These are phyloP conservation scores for Croton setiger DNA, from an alignment of 441 rosid genomes.

Conservation along the genomic window DNA sequence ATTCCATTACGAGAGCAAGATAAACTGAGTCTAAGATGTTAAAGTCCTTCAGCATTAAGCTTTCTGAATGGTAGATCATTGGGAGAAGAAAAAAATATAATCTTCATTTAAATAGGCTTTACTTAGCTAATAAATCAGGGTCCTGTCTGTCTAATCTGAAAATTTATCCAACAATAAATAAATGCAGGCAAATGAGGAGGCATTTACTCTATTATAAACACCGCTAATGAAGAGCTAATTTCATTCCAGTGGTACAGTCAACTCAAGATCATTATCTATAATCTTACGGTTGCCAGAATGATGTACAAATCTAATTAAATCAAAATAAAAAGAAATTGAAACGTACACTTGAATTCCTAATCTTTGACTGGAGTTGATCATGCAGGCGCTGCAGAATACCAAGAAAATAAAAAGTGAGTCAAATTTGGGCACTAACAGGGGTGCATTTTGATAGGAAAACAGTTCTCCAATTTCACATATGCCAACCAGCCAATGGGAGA, in stretches of 20 bases:
- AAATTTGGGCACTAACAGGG: constrained; percentile 6
- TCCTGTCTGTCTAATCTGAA: background rate
- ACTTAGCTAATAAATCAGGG: background rate
- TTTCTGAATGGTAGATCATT: background rate
- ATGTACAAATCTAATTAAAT: background rate
- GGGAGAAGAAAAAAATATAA: background rate
- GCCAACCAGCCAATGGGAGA: background rate
- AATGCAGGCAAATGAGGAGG: background rate
- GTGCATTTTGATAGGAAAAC: background rate
- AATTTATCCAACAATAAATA: constrained; percentile 5
- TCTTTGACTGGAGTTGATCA: constrained; percentile 84
- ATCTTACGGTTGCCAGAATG: background rate
- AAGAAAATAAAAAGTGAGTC: constrained; percentile 24
- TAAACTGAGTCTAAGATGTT: background rate
- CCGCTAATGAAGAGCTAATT: background rate
- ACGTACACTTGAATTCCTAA: constrained; percentile 77
- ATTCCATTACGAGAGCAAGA: background rate
- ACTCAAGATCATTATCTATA: background rate
- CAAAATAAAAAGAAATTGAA: constrained; percentile 21
- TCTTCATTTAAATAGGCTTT: background rate
- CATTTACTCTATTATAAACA: too few relatives aligned
- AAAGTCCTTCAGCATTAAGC: background rate
- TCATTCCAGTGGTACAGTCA: background rate
- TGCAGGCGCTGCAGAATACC: constrained; percentile 57
- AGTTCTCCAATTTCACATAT: background rate